These are phyloP conservation scores for Trichoderma atroviride DNA, from an alignment of 2,329 filamentous ascomycete genomes.

Conservation along the genomic window DNA sequence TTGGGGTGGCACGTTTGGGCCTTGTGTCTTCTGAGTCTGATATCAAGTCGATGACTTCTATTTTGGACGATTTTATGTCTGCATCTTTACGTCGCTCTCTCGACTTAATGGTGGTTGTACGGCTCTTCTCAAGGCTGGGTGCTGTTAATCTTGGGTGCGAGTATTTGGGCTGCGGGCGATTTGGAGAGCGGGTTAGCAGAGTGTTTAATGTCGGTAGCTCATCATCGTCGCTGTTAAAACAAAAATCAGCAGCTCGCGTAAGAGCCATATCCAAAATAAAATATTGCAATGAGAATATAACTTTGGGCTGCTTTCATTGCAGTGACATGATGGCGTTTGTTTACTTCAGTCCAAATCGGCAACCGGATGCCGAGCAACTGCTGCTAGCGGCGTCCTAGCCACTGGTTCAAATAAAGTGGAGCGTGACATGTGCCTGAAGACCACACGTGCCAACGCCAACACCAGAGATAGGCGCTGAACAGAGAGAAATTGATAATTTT, in stretches of 20 bases:
- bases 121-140: neutral
- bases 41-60: neutral
- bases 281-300: neutral
- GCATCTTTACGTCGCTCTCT: neutral
- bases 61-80: neutral
- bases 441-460: neutral
- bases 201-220: neutral
- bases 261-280: neutral
- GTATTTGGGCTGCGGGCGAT: neutral
- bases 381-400: neutral
- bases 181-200: neutral
- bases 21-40: neutral
- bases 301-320: neutral
- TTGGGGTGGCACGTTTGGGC: neutral
- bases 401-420: neutral
- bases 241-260: neutral
- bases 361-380: slow-evolving; percentile 9
- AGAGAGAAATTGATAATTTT: neutral
- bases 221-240: neutral
- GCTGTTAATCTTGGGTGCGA: neutral
- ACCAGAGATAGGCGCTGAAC: neutral
- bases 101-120: neutral
- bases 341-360: slow-evolving; percentile 1
- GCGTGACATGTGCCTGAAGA: neutral
- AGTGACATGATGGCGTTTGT: neutral